Evolutionary conservation across 2,329 filamentous ascomycete species (phyloP).

Genomic region (Cladosporium velox): DNA sequence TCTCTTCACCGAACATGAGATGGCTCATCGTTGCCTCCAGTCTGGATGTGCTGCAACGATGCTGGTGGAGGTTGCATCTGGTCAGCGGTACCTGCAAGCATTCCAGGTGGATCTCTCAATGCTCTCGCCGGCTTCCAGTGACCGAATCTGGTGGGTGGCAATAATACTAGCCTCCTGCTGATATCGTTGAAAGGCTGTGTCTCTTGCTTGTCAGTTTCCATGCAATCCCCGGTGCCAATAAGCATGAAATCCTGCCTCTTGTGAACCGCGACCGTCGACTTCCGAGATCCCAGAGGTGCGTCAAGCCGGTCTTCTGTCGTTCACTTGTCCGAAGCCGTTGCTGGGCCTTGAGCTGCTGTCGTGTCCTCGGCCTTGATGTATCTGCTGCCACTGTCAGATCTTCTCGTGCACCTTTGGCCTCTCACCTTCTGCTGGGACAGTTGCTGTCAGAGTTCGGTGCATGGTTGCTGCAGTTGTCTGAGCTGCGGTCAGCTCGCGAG

Average conservation of each 20-base stretch:
- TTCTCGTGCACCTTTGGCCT: not conserved
- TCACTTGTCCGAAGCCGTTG: not conserved
- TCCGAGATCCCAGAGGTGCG: not conserved
- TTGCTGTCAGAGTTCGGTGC: not conserved
- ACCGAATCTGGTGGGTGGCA: not conserved
- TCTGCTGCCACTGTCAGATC: not conserved
- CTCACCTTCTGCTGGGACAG: not conserved
- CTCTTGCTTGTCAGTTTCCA: not conserved
- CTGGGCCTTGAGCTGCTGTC: not conserved
- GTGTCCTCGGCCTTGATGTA: not conserved
- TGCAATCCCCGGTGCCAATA: not conserved
- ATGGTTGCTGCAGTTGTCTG: not conserved
- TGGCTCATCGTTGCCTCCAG: not conserved
- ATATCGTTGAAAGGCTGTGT: not conserved
- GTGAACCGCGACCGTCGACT: not conserved
- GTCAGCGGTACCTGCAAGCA: not conserved
- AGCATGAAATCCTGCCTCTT: not conserved
- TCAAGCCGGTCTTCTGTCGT: not conserved
- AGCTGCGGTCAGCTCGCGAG: not conserved
- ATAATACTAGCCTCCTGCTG: not conserved
- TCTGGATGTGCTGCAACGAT: not conserved
- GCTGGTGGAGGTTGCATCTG: not conserved
- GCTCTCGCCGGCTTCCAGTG: not conserved
- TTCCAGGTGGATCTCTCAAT: not conserved
- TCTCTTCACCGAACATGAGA: not conserved